Evolutionary conservation across 257 asterid genomes (phyloP), one percentile per base, ranked within the genome.

Genomic region (Euphrasia confusa): DNA sequence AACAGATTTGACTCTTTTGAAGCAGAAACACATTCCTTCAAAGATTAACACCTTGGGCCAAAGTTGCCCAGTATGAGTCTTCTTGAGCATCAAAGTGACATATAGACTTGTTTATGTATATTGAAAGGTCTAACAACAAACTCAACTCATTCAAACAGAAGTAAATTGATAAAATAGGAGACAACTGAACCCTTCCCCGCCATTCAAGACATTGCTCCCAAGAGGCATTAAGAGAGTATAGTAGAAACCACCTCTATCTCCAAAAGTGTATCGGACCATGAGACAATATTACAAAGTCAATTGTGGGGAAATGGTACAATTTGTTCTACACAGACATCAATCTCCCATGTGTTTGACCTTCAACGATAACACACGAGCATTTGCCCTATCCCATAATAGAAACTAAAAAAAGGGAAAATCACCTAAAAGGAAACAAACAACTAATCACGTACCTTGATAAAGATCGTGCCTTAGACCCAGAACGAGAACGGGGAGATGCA

Each of bases 401-500:
- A 60, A 49, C 10, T 7, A 40, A 57, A 50, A 60, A 35, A 26
- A 33, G 56, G 26, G 21, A 48, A 13, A 10, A 15, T 24, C 62
- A 54, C 30, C 15, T 7, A 26, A n/a, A 50, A 60, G 5, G 47
- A 27, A 73, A 27, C 58, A 52, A 71, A 53, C 66, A 77, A 30
- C 60, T 69, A 61, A 54, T 21, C 58, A 47, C 35, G 26, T 73
- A 84, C 98, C 97, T 88, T 57, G 96, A 89, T 24, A 75, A 13
- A 59, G 89, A 73, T 49, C 83, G 86, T 33, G 78, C 79, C 65
- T 81, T 86, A 26, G 91, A 76, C 45, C 72, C 79, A 61, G 93
- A 66, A 70, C 63, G 86, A 48, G 95, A 71, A 24, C 73, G 84
- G 48, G 75, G 61, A 47, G 78, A 68, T 6, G 55, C 66, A 11